These are phyloP conservation scores for Asterochloris sp. DNA, from an alignment of 139 green algal genomes.

Conservation along the genomic window DNA sequence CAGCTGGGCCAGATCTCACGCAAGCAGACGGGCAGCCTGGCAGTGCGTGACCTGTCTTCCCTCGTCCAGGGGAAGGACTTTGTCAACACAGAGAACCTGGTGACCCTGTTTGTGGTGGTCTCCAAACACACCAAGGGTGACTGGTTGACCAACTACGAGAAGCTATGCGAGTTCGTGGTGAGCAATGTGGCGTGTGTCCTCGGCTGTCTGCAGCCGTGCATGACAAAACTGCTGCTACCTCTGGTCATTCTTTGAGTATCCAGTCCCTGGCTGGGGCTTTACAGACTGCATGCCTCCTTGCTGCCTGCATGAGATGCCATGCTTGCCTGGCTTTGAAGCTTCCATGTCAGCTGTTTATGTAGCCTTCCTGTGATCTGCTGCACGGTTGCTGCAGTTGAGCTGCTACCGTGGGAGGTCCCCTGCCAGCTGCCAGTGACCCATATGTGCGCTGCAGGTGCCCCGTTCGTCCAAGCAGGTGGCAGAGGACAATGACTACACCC, in stretches of 20 bases:
- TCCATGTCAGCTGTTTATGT: no score
- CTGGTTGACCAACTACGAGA: conserved; percentile 86
- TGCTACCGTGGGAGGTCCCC: neutral
- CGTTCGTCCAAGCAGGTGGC: conserved; percentile 62
- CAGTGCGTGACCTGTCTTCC: conserved; percentile 75
- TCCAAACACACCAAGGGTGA: conserved; percentile 76
- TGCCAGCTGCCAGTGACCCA: neutral
- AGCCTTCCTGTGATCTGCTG: no score
- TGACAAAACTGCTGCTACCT: neutral
- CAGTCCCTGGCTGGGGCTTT: no score
- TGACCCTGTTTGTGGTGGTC: conserved; percentile 89
- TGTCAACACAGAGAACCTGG: conserved; percentile 90
- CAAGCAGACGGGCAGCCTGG: conserved; percentile 84
- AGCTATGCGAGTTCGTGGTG: conserved; percentile 84
- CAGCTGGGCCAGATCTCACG: conserved; percentile 65
- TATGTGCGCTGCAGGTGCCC: conserved; percentile 50
- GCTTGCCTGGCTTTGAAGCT: no score
- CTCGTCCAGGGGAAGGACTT: conserved; percentile 70
- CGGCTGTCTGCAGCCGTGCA: neutral
- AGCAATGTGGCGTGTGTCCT: neutral
- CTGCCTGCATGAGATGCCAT: no score
- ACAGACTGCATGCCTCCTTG: no score
- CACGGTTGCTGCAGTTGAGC: no score
- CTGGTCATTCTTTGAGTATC: no score
- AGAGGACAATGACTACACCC: conserved; percentile 89